Percentiles rank a stretch among this genome's conserved stretches.
Conservation (phyloP, 495 filamentous ascomycete species). For the Glarea lozoyensis region DNA sequence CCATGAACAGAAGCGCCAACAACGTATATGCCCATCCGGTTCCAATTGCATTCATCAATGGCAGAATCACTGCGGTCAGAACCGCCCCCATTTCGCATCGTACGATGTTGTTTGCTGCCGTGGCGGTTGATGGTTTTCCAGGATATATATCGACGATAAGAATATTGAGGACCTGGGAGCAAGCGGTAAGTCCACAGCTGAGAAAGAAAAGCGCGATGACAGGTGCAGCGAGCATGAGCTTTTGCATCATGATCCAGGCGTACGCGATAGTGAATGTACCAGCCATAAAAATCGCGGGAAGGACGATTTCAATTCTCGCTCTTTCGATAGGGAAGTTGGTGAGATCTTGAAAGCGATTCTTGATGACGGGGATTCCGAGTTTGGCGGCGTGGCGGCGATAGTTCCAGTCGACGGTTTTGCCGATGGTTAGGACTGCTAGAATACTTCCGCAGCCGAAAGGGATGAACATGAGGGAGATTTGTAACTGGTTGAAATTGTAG, state of each 20-base stretch:
- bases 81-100: conserved; percentile 61
- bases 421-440: conserved; percentile 48
- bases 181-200: conserved; percentile 39
- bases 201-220: conserved; percentile 48
- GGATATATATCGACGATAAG: conserved; percentile 62
- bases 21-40: conserved; percentile 61
- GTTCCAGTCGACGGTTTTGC: conserved; percentile 45
- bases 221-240: conserved; percentile 34
- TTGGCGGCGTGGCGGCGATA: conserved; percentile 37
- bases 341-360: conserved; percentile 39
- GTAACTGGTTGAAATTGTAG: conserved; percentile 51
- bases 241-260: conserved; percentile 46
- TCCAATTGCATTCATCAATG: conserved; percentile 57
- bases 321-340: conserved; percentile 56
- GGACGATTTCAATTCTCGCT: conserved; percentile 48
- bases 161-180: conserved; percentile 42
- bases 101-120: conserved; percentile 62
- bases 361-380: conserved; percentile 35
- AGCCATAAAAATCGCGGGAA: conserved; percentile 38
- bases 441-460: conserved; percentile 55
- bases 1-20: conserved; percentile 28
- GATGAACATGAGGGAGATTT: conserved; percentile 50
- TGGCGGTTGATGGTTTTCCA: conserved; percentile 51
- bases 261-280: conserved; percentile 36
- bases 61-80: conserved; percentile 54